Percentiles rank a stretch among this genome's conserved stretches.
phyloP scores from a whole-genome alignment of 2,329 filamentous ascomycete genomes.

The Cercospora sojina region DNA sequence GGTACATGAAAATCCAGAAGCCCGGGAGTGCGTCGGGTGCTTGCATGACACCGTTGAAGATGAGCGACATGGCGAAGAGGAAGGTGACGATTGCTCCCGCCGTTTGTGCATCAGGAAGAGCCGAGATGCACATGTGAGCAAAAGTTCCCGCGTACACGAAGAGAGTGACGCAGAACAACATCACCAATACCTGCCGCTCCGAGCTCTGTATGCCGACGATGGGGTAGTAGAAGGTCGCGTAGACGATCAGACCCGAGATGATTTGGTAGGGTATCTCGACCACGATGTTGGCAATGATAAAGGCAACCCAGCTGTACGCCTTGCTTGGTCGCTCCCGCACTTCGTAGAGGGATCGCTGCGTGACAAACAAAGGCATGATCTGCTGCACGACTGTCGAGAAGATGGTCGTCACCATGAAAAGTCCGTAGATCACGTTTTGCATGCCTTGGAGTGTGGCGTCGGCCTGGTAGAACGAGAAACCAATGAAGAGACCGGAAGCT shows the following conservation, averaged over 20 bases:
- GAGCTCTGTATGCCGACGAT: constrained; percentile 44
- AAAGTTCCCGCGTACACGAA: constrained; percentile 72
- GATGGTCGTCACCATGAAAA: constrained; percentile 50
- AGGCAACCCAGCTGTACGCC: constrained; percentile 72
- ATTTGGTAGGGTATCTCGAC: constrained; percentile 70
- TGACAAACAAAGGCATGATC: constrained; percentile 60
- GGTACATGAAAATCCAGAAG: constrained; percentile 80
- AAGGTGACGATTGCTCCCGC: constrained; percentile 59
- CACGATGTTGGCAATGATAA: constrained; percentile 68
- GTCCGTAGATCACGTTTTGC: constrained; percentile 49
- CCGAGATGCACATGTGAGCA: constrained; percentile 70
- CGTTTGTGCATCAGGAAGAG: constrained; percentile 66
- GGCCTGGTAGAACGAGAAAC: constrained; percentile 47
- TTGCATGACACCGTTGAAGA: constrained; percentile 60
- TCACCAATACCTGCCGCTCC: constrained; percentile 62
- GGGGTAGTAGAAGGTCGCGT: constrained; percentile 65
- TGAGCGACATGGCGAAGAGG: constrained; percentile 48
- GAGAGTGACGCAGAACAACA: constrained; percentile 64
- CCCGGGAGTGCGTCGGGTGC: constrained; percentile 58
- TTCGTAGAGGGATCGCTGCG: constrained; percentile 60
- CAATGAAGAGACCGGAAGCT: constrained; percentile 50
- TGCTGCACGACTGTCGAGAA: constrained; percentile 53
- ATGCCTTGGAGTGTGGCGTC: constrained; percentile 43
- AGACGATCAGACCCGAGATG: constrained; percentile 63
- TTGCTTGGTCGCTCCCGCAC: constrained; percentile 64